These are phyloP conservation scores for Phytophthora cactorum DNA, from an alignment of 352 stramenopile genomes.

Conservation along the genomic window DNA sequence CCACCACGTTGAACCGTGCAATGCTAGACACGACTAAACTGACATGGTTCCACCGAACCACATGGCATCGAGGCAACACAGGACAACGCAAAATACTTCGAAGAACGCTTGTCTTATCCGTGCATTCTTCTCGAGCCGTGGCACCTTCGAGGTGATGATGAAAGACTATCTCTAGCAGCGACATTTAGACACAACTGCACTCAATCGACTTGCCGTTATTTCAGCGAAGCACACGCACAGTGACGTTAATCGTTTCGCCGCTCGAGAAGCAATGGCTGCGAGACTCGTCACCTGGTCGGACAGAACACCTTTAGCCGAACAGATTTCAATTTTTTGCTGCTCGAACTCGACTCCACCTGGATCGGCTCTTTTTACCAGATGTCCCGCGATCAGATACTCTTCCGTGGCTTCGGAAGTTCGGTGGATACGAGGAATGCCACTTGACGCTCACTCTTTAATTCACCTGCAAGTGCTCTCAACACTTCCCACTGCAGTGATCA, in stretches of 20 bases:
- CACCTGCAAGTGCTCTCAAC: slow-evolving; percentile 11
- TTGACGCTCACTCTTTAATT: slow-evolving; percentile 36
- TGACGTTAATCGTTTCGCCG: slow-evolving; percentile 3
- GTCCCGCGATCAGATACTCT: slow-evolving; percentile 10
- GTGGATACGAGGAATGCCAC: slow-evolving; percentile 6
- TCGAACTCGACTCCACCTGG: slow-evolving; percentile 20
- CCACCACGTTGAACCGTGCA: slow-evolving; percentile 4
- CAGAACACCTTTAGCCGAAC: slow-evolving; percentile 23
- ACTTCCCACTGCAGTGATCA: slow-evolving; percentile 12
- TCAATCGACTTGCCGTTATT: neutral
- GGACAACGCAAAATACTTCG: slow-evolving; percentile 7
- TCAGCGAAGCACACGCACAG: too few relatives aligned
- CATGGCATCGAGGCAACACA: slow-evolving; percentile 9
- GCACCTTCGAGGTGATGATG: slow-evolving; percentile 1
- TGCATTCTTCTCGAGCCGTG: neutral
- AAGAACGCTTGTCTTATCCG: slow-evolving; percentile 21
- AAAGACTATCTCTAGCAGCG: neutral
- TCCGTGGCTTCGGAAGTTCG: slow-evolving; percentile 21
- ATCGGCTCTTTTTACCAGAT: slow-evolving; percentile 21
- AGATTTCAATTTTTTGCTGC: slow-evolving; percentile 38
- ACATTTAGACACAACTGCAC: neutral
- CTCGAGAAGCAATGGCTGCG: slow-evolving; percentile 7
- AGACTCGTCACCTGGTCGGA: slow-evolving; percentile 21
- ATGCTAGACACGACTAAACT: slow-evolving; percentile 9
- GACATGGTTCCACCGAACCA: slow-evolving; percentile 24